Evolutionary conservation across 208 protist genomes (phyloP).

Genomic region (Zelonia costaricensis): DNA sequence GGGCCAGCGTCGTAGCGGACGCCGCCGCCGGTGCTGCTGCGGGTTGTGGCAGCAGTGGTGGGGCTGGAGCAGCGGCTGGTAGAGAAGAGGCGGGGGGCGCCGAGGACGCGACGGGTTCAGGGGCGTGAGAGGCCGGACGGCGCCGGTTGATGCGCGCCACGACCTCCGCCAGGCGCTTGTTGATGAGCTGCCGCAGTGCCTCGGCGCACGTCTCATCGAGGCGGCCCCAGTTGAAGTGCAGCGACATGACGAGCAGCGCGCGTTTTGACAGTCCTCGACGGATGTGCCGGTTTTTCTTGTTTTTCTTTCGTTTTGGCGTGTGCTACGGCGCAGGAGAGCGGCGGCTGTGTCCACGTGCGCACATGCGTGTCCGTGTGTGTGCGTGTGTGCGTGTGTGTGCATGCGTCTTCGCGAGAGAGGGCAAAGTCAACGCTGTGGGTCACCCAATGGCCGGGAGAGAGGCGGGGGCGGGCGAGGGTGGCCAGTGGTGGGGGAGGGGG

Average conservation of each 20-base stretch:
- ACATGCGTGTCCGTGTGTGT: neutral
- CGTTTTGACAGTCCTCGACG: no score
- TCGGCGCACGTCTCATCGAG: slow-evolving; percentile 75
- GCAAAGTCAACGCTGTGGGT: neutral
- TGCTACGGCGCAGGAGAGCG: no score
- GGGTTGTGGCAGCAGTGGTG: neutral
- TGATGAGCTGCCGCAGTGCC: slow-evolving; percentile 62
- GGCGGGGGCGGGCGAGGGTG: no score
- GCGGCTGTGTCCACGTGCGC: no score
- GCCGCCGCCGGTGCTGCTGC: neutral
- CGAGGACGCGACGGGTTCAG: neutral
- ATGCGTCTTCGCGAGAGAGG: neutral
- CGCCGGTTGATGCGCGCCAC: slow-evolving; percentile 24
- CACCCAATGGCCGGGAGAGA: no score
- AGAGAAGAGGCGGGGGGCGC: neutral
- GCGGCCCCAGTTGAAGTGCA: slow-evolving; percentile 72
- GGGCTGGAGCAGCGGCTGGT: neutral
- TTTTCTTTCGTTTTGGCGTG: no score
- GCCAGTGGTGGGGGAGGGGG: no score
- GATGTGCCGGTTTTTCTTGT: no score
- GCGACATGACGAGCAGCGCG: slow-evolving; percentile 25
- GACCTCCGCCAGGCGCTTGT: slow-evolving; percentile 37
- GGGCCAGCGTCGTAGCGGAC: neutral
- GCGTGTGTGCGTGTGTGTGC: neutral
- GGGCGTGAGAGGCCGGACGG: neutral